Evolutionary conservation across 169 alveolate species (phyloP).

Genomic region (Nephromyces sp.): DNA sequence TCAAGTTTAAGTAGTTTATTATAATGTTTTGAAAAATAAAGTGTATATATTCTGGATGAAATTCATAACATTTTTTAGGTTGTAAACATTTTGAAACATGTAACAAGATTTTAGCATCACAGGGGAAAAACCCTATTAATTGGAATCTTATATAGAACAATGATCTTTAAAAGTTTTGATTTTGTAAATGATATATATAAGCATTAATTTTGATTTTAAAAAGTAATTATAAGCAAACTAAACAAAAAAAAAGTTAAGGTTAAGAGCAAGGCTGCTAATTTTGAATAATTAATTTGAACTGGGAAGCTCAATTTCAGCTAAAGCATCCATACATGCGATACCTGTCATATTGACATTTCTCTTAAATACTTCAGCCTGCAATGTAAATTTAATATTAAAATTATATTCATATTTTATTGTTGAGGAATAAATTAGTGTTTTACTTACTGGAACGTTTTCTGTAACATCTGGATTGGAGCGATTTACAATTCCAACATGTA

Average conservation of each 20-base stretch:
- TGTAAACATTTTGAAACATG: conserved; percentile 51
- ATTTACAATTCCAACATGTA: conserved; percentile 30
- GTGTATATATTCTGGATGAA: no score
- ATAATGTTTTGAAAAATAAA: no score
- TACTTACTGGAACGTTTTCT: background rate
- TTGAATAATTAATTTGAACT: background rate
- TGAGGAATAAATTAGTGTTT: no score
- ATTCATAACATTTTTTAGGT: no score
- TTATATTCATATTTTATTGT: no score
- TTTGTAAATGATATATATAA: no score
- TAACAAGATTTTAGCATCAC: conserved; percentile 24
- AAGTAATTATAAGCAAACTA: no score
- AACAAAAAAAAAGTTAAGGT: no score
- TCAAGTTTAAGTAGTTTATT: no score
- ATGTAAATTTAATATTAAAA: background rate
- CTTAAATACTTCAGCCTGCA: background rate
- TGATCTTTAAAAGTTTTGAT: no score
- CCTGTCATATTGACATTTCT: background rate
- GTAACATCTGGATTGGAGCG: conserved; percentile 16
- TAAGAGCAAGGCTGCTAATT: no score
- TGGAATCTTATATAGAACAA: conserved; percentile 1
- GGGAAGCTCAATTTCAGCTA: background rate
- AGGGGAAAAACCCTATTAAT: conserved; percentile 18
- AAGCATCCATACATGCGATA: background rate
- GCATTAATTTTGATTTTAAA: no score